Evolutionary conservation across 768 basidiomycete genomes (phyloP), one percentile per base, ranked within the genome.

Genomic region (Agrocybe pediades): DNA sequence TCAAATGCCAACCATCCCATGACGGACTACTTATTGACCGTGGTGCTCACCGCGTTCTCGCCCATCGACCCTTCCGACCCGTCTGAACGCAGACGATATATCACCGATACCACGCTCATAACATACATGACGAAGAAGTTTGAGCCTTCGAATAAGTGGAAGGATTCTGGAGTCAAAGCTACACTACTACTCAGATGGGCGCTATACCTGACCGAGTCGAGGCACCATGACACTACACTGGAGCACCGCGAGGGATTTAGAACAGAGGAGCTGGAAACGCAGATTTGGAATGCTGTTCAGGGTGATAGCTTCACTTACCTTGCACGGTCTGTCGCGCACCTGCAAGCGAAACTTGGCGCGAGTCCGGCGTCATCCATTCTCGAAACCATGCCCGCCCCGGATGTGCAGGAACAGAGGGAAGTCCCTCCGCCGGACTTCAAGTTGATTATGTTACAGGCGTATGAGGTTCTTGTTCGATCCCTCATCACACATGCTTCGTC

Each of bases 171-270:
- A 1, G 70, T 96, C 15, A 90, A 87, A 62, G 86, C 91, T 0
- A 77, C 81, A 1, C 63, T 95, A 5, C 70, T 88, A n/a, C 77
- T 97, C 33, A 91, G 92, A 64, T 95, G 92, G 92, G 88, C 92
- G 0, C 76, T 95, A 53, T 92, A 92, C 68, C 74, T 93, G 59
- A 86, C 91, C 1, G 86, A 91, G 57, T 79, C 84, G 6, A 79
- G 92, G 21, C 85, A 88, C 64, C 80, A 81, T 17, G 84, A 91
- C 60, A 72, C 83, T 1, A 75, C 78, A 3, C 68, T 94, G 30
- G 87, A 90, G 59, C 77, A 82, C 59, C 75, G 77, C 25, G 76
- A 74, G 6, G 90, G 85, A 2, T 88, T 86, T 70, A 84, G 78
- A 56, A 86, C 90, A 1, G 89, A 92, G 48, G 85, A 89, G 49